Evolutionary conservation across 73 alveolate species (phyloP).

Genomic region (Paramecium caudatum): DNA sequence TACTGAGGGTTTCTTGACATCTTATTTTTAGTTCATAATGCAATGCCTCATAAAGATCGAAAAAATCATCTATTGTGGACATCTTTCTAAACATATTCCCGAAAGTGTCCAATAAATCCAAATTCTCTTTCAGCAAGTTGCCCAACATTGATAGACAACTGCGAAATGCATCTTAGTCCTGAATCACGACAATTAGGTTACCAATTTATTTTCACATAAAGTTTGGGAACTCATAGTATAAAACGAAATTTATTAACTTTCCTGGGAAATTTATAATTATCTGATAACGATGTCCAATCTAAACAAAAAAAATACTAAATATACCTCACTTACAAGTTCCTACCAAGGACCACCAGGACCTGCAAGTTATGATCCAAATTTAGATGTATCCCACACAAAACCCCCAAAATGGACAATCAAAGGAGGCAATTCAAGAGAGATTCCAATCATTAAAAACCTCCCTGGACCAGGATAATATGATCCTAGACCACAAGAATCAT

Average conservation of each 20-base stretch:
- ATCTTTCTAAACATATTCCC: slow-evolving; percentile 1
- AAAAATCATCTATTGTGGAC: neutral
- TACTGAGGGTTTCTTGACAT: slow-evolving; percentile 14
- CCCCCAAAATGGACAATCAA: slow-evolving; percentile 21
- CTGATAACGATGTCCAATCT: no score
- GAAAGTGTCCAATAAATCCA: slow-evolving; percentile 41
- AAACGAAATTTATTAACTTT: slow-evolving; percentile 38
- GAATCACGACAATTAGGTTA: slow-evolving; percentile 18
- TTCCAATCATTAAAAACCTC: neutral
- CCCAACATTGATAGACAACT: slow-evolving; percentile 8
- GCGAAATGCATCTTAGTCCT: slow-evolving; percentile 63
- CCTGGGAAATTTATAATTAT: no score
- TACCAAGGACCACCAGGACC: slow-evolving; percentile 45
- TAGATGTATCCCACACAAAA: neutral
- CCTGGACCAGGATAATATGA: slow-evolving; percentile 60
- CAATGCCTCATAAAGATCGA: slow-evolving; percentile 64
- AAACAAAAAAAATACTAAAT: no score
- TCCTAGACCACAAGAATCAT: neutral
- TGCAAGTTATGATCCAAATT: neutral
- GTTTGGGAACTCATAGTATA: slow-evolving; percentile 38
- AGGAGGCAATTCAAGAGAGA: slow-evolving; percentile 3
- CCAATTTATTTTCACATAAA: slow-evolving; percentile 20
- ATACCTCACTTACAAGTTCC: no score
- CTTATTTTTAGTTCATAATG: slow-evolving; percentile 64
- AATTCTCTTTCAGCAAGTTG: slow-evolving; percentile 24